A percentile compares a stretch with the other conserved stretches of the same genome.
These are phyloP conservation scores for Bruguiera gymnorhiza DNA, from an alignment of 345 rosid species.

Conservation along the genomic window DNA sequence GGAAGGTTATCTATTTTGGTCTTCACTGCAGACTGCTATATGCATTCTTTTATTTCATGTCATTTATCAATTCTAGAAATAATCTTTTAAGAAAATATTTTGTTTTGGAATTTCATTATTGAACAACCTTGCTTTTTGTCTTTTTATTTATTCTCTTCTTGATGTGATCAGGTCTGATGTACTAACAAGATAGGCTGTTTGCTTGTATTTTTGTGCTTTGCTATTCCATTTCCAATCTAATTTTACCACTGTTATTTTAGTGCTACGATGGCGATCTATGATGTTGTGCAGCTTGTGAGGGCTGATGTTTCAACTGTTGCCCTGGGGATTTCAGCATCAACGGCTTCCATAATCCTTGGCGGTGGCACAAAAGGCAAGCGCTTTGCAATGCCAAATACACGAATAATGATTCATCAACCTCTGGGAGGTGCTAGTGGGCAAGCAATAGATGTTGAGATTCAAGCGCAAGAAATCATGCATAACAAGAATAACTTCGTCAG, in stretches of 20 bases:
- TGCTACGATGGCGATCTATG: slow-evolving; percentile 94
- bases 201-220: not conserved
- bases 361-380: slow-evolving; percentile 97
- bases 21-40: too few species aligned
- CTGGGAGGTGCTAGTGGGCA: slow-evolving; percentile 93
- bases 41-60: too few species aligned
- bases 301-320: slow-evolving; percentile 90
- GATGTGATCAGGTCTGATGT: too few species aligned
- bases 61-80: too few species aligned
- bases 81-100: too few species aligned
- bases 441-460: slow-evolving; percentile 78
- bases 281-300: slow-evolving; percentile 82
- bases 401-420: slow-evolving; percentile 95
- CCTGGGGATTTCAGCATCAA: slow-evolving; percentile 84
- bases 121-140: too few species aligned
- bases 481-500: slow-evolving; percentile 67
- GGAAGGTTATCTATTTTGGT: too few species aligned
- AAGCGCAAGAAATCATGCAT: slow-evolving; percentile 85
- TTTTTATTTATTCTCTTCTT: too few species aligned
- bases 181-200: too few species aligned
- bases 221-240: not conserved
- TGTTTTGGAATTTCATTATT: too few species aligned
- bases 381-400: slow-evolving; percentile 87
- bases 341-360: slow-evolving; percentile 89
- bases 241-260: slow-evolving; percentile 36